A percentile compares a stretch with the other conserved stretches of the same genome.
These are phyloP conservation scores for Rhodotorula sp. DNA, from an alignment of 1,284 basidiomycete species.

Conservation along the genomic window DNA sequence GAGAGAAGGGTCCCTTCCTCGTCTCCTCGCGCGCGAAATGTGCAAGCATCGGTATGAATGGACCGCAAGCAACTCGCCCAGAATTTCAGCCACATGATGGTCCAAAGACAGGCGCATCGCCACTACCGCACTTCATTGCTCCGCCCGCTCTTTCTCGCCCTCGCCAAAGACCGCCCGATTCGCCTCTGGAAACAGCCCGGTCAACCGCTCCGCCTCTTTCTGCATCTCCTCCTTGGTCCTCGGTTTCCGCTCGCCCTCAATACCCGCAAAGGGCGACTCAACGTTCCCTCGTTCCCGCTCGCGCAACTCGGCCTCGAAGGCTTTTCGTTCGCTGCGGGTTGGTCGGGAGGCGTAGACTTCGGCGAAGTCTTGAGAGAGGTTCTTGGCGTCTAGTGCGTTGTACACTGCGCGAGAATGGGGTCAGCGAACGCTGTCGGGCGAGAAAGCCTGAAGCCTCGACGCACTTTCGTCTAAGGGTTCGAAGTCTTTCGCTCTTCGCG, in stretches of 20 bases:
- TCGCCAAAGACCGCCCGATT: slow-evolving; percentile 19
- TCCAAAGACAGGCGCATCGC: no score
- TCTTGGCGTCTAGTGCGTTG: slow-evolving; percentile 42
- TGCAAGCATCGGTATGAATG: no score
- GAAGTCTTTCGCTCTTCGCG: slow-evolving; percentile 53
- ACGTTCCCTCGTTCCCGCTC: slow-evolving; percentile 21
- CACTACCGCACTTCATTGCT: no score
- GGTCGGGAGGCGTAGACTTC: slow-evolving; percentile 18
- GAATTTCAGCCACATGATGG: no score
- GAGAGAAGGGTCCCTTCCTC: no score
- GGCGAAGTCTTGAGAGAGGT: slow-evolving; percentile 36
- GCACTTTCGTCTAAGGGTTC: slow-evolving; percentile 56
- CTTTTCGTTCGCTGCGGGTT: slow-evolving; percentile 21
- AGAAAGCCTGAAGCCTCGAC: neutral
- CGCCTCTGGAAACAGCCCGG: slow-evolving; percentile 18
- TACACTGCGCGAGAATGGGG: slow-evolving; percentile 16
- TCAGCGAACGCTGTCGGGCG: no score
- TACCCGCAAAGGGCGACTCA: slow-evolving; percentile 27
- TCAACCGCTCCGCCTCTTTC: slow-evolving; percentile 66
- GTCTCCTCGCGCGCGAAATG: no score
- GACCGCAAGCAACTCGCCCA: neutral
- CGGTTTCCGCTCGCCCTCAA: slow-evolving; percentile 55
- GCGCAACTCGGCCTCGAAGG: slow-evolving; percentile 14
- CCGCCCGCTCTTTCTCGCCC: no score
- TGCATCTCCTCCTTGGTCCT: slow-evolving; percentile 72